A percentile compares a stretch with the other conserved stretches of the same genome.
These are phyloP conservation scores for Acanthamoeba lenticulata DNA, from an alignment of 208 protist species.

Conservation along the genomic window DNA sequence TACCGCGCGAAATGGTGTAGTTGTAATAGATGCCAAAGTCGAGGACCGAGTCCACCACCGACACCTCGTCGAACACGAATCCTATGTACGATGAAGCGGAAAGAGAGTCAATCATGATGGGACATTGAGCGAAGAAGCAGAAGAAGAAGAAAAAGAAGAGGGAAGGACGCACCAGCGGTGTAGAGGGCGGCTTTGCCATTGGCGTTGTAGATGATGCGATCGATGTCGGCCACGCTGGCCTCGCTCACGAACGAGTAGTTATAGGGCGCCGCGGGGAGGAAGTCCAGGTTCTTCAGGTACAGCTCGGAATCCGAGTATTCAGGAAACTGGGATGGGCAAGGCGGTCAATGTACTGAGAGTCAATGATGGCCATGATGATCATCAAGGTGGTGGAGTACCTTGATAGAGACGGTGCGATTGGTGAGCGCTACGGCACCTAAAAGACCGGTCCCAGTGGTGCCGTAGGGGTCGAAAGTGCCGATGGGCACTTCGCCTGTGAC, in stretches of 20 bases:
- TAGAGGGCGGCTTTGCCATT: not conserved
- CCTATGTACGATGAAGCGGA: not conserved
- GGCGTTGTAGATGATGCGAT: not conserved
- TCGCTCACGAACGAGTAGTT: slow-evolving; percentile 45
- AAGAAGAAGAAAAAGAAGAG: too few relatives aligned
- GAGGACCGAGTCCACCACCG: not conserved
- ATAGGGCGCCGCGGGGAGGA: not conserved
- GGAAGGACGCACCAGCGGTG: not conserved
- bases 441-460: not conserved
- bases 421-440: not conserved
- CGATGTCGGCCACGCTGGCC: not conserved
- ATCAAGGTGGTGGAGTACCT: not conserved
- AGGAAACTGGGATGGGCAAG: not conserved
- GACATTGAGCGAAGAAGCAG: too few relatives aligned
- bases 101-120: not conserved
- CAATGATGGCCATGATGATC: not conserved
- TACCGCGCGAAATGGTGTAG: not conserved
- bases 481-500: not conserved
- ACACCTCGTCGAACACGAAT: slow-evolving; percentile 17
- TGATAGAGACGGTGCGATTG: slow-evolving; percentile 36
- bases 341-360: not conserved
- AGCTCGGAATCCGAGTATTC: not conserved
- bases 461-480: slow-evolving; percentile 1
- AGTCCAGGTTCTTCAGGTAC: not conserved
- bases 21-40: slow-evolving; percentile 59